These are phyloP conservation scores for Colletotrichum viniferum DNA, from an alignment of 2,329 filamentous ascomycete genomes.

Conservation along the genomic window DNA sequence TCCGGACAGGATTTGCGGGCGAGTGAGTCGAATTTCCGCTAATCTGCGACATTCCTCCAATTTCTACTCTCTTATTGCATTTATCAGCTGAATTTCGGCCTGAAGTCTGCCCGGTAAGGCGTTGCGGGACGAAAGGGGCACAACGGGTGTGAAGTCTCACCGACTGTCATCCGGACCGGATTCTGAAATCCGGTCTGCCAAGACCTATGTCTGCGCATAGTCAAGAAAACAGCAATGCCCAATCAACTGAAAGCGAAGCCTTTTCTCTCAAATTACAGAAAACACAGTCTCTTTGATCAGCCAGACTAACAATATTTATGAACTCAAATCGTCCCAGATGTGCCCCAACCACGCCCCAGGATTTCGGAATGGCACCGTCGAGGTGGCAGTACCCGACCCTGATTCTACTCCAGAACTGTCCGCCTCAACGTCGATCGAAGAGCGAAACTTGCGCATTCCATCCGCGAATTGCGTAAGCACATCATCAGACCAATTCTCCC, in stretches of 20 bases:
- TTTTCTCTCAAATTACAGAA: too few relatives aligned
- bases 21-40: not conserved
- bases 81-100: not conserved
- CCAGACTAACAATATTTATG: too few relatives aligned
- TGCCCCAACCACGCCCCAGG: not conserved
- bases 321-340: not conserved
- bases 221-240: too few relatives aligned
- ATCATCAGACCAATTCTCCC: fast-evolving
- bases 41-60: not conserved
- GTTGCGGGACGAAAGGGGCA: not conserved
- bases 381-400: not conserved
- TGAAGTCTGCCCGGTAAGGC: not conserved
- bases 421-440: not conserved
- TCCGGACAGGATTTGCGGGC: not conserved
- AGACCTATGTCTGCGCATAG: too few relatives aligned
- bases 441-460: not conserved
- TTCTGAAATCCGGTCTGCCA: not conserved
- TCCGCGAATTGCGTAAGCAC: not conserved
- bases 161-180: not conserved
- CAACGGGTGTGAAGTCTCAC: not conserved
- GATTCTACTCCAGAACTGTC: not conserved
- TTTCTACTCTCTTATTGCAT: not conserved
- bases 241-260: too few relatives aligned
- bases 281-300: too few relatives aligned
- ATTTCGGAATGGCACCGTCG: not conserved